Evolutionary conservation across 2,329 filamentous ascomycete species (phyloP), one percentile per base, ranked within the genome.

Genomic region (Cercospora berteroae): DNA sequence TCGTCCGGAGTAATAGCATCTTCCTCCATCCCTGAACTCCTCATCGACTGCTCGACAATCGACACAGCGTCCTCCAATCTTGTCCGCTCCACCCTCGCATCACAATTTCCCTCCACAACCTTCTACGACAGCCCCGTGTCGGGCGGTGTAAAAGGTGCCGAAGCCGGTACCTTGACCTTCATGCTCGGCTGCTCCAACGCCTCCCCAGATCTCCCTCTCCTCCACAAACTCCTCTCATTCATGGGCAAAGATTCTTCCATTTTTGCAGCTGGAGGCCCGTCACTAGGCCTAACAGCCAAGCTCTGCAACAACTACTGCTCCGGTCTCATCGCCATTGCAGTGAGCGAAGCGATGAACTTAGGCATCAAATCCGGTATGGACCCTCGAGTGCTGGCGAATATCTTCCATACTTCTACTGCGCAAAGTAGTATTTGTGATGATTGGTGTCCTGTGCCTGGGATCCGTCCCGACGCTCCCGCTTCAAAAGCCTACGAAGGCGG

Each of bases 241-340:
- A 87, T 88, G 84, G 86, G 86, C 29, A 64, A 64, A 16, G 12
- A 33, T 16, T 80, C 79, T 55, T 79, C 83, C 61, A 77, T 87
- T 48, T 84, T 88, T 60, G 79, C 85, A 4, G 88, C 86, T 70
- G 86, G 86, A 3, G 85, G 82, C 0, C 81, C 84, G 0, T 83
- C 83, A 0, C 79, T 87, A 0, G 86, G 87, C 0, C 81, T 89
- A 3, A 83, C 85, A 0, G 85, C 86, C 0, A 89, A 88, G 75
- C 77, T 88, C 5, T 86, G 82, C 64, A 89, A 89, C 73, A 89
- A 89, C 71, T 89, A 89, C 74, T 81, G 84, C 59, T 86, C 83
- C 0, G 86, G 85, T 0, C 78, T 87, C 23, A 88, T 88, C 66
- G 83, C 86, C 5, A 86, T 89, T 63, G 86, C 86, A 0, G 82